Percentiles rank a stretch among this genome's conserved stretches.
These are phyloP conservation scores for Angophora floribunda DNA, from an alignment of 345 rosid species.

Conservation along the genomic window DNA sequence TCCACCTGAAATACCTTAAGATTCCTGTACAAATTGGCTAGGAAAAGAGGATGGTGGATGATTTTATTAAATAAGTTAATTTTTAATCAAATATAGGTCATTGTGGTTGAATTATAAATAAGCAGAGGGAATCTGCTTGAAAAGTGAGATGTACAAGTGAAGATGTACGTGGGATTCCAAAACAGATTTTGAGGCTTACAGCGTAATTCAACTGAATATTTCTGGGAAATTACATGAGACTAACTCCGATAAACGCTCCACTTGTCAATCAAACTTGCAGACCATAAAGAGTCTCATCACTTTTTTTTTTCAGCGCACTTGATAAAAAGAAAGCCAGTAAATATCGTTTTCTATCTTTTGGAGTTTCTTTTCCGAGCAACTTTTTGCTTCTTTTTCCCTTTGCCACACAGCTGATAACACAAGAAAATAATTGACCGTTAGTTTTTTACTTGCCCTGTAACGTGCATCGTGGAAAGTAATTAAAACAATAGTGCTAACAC, in stretches of 20 bases:
- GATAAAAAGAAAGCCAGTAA: not conserved
- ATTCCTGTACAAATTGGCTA: not conserved
- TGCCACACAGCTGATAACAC: not conserved
- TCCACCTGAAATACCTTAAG: not conserved
- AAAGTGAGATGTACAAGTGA: not conserved
- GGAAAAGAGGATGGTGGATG: not conserved
- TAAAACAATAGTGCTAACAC: too few species aligned
- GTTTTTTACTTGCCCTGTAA: too few species aligned
- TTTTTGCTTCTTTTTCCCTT: not conserved
- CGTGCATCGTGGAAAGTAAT: too few species aligned
- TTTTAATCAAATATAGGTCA: not conserved
- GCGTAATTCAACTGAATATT: not conserved
- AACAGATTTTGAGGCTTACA: not conserved
- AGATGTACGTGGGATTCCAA: not conserved
- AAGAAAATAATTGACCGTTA: not conserved
- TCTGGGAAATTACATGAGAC: not conserved
- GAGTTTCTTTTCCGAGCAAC: not conserved
- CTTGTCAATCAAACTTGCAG: too few species aligned
- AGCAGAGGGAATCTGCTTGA: not conserved
- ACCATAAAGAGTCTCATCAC: too few species aligned
- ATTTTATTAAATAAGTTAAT: not conserved
- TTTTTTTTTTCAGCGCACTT: not conserved
- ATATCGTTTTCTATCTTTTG: not conserved
- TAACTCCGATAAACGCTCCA: not conserved
- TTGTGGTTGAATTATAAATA: not conserved